These are phyloP conservation scores for Dryadomyces sulphureus DNA, from an alignment of 2,329 filamentous ascomycete genomes.

Conservation along the genomic window DNA sequence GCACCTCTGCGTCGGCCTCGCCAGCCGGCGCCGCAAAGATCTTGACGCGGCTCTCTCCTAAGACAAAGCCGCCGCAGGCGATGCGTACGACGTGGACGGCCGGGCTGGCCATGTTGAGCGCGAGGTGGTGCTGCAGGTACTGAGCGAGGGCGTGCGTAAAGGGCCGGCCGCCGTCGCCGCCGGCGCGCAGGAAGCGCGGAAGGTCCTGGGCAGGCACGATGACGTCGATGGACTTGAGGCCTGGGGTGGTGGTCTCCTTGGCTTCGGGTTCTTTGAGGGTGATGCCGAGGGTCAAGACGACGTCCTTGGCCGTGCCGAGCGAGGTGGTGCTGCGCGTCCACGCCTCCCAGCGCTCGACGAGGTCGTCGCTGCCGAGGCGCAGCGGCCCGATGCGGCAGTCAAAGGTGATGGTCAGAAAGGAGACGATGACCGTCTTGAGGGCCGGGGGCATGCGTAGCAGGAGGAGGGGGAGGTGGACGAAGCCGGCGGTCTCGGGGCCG, in stretches of 20 bases:
- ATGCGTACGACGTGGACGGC: slow-evolving; percentile 37
- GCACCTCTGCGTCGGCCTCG: background rate
- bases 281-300: slow-evolving; percentile 36
- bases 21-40: slow-evolving; percentile 16
- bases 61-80: slow-evolving; percentile 39
- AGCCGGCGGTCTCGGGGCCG: slow-evolving; percentile 17
- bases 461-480: slow-evolving; percentile 35
- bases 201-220: slow-evolving; percentile 34
- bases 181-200: slow-evolving; percentile 27
- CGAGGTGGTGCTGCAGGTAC: slow-evolving; percentile 38
- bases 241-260: slow-evolving; percentile 11
- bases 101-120: slow-evolving; percentile 39
- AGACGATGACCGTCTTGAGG: slow-evolving; percentile 31
- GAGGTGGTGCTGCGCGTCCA: slow-evolving; percentile 29
- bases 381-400: slow-evolving; percentile 40
- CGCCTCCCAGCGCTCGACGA: slow-evolving; percentile 33
- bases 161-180: slow-evolving; percentile 17
- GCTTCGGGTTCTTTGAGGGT: slow-evolving; percentile 13
- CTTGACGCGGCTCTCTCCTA: slow-evolving; percentile 38
- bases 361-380: slow-evolving; percentile 32
- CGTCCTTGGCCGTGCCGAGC: slow-evolving; percentile 26
- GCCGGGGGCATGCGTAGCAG: slow-evolving; percentile 40
- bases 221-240: slow-evolving; percentile 33
- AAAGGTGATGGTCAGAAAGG: slow-evolving; percentile 37
- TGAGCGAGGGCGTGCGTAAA: slow-evolving; percentile 34